A percentile compares a stretch with the other conserved stretches of the same genome.
These are phyloP conservation scores for Croton setiger DNA, from an alignment of 441 rosid species.

Conservation along the genomic window DNA sequence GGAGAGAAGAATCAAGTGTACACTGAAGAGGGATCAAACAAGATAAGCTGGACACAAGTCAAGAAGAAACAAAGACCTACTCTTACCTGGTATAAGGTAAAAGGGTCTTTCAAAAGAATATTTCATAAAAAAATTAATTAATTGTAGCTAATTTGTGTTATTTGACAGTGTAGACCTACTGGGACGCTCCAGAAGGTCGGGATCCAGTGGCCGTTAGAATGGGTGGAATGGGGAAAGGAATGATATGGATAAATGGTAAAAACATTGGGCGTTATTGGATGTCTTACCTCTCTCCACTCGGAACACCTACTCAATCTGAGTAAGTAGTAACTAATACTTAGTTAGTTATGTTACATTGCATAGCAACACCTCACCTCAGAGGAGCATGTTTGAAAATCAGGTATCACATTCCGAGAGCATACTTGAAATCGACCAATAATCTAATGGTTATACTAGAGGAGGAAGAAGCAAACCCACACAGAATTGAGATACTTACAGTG, in stretches of 20 bases:
- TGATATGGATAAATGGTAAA: constrained; percentile 84
- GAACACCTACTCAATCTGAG: constrained; percentile 64
- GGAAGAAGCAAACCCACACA: constrained; percentile 31
- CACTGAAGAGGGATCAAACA: constrained; percentile 36
- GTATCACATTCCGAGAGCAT: constrained; percentile 59
- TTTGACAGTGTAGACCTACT: neutral
- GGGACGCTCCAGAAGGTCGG: constrained; percentile 57
- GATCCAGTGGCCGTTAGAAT: constrained; percentile 53
- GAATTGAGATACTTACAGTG: constrained; percentile 31
- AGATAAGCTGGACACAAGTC: constrained; percentile 36
- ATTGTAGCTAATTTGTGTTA: neutral
- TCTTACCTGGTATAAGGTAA: constrained; percentile 65
- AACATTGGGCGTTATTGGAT: constrained; percentile 89
- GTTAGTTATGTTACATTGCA: too few relatives aligned
- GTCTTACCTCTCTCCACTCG: constrained; percentile 72
- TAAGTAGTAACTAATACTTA: constrained; percentile 28
- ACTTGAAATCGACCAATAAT: constrained; percentile 38
- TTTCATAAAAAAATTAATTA: too few relatives aligned
- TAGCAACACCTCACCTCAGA: too few relatives aligned
- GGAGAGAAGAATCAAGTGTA: constrained; percentile 40
- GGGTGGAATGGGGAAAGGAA: constrained; percentile 72
- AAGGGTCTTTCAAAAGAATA: too few relatives aligned
- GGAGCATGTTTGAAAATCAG: constrained; percentile 17
- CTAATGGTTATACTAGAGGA: constrained; percentile 47
- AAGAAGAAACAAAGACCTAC: constrained; percentile 21